A percentile compares a stretch with the other conserved stretches of the same genome.
These are phyloP conservation scores for Neoconidiobolus thromboides DNA, from an alignment of 371 early-diverging fungal genomes.

Conservation along the genomic window DNA sequence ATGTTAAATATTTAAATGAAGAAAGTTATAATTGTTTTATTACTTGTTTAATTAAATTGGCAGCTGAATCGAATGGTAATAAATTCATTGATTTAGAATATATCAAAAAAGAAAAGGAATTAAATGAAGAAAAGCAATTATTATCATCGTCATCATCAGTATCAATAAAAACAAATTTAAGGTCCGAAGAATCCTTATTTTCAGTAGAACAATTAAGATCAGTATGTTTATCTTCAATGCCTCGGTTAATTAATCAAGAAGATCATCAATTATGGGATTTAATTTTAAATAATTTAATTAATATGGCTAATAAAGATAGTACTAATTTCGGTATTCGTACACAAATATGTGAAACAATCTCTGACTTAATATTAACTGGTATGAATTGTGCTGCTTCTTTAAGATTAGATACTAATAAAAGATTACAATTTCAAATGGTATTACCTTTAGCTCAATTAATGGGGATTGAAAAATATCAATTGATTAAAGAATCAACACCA, in stretches of 20 bases:
- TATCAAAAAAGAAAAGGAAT: no score
- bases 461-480: neutral
- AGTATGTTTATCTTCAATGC: conserved; percentile 45
- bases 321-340: conserved; percentile 36
- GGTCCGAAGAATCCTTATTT: conserved; percentile 57
- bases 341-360: conserved; percentile 64
- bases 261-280: conserved; percentile 38
- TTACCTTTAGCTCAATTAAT: conserved; percentile 5
- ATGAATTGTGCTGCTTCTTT: conserved; percentile 21
- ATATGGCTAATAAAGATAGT: conserved; percentile 41
- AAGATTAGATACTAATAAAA: conserved; percentile 4
- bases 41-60: conserved; percentile 44
- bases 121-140: no score
- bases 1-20: conserved; percentile 36
- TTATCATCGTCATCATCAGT: no score
- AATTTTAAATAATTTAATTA: conserved; percentile 54
- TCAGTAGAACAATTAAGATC: conserved; percentile 64
- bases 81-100: conserved; percentile 11
- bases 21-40: conserved; percentile 43
- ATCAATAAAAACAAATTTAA: conserved; percentile 13
- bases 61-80: conserved; percentile 31
- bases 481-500: no score
- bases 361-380: conserved; percentile 54
- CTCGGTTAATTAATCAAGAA: conserved; percentile 33
- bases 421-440: conserved; percentile 7